A percentile compares a stretch with the other conserved stretches of the same genome.
Conservation (phyloP, 441 rosid genomes). For the Adansonia madagascariensis region DNA sequence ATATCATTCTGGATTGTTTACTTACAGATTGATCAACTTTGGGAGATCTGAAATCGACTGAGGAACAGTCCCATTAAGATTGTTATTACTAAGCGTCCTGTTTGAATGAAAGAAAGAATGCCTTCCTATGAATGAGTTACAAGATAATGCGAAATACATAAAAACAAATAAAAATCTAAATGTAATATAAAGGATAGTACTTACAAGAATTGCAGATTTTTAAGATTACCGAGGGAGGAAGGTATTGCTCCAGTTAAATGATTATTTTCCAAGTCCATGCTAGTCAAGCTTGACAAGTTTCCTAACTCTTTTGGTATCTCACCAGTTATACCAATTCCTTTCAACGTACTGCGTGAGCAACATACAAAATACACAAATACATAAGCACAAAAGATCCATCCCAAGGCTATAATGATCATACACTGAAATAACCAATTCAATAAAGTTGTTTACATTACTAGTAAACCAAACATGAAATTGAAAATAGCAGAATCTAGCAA, state of each 20-base stretch:
- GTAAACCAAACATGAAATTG: not conserved
- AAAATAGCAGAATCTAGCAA: not conserved
- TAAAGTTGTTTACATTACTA: not conserved
- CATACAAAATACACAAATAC: not conserved
- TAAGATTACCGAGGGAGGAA: constrained; percentile 72
- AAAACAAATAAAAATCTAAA: constrained; percentile 23
- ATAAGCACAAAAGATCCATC: not conserved
- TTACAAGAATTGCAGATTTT: constrained; percentile 89
- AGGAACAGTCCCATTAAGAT: constrained; percentile 76
- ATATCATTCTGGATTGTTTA: constrained; percentile 12
- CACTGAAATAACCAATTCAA: not conserved
- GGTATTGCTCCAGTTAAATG: constrained; percentile 77
- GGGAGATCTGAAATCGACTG: constrained; percentile 63
- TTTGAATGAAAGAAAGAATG: constrained; percentile 28
- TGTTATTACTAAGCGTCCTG: constrained; percentile 88
- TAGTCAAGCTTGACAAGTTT: constrained; percentile 73
- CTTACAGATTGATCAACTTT: constrained; percentile 77
- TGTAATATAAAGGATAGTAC: constrained; percentile 33
- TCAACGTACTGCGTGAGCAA: constrained; percentile 59
- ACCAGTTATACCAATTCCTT: constrained; percentile 88
- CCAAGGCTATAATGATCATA: not conserved
- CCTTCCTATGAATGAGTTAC: not conserved
- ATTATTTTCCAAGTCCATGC: constrained; percentile 88
- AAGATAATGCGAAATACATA: constrained; percentile 18
- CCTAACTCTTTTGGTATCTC: constrained; percentile 82